A percentile compares a stretch with the other conserved stretches of the same genome.
Evolutionary conservation across 441 rosid species (phyloP).

Genomic region (Croton laevigatus): DNA sequence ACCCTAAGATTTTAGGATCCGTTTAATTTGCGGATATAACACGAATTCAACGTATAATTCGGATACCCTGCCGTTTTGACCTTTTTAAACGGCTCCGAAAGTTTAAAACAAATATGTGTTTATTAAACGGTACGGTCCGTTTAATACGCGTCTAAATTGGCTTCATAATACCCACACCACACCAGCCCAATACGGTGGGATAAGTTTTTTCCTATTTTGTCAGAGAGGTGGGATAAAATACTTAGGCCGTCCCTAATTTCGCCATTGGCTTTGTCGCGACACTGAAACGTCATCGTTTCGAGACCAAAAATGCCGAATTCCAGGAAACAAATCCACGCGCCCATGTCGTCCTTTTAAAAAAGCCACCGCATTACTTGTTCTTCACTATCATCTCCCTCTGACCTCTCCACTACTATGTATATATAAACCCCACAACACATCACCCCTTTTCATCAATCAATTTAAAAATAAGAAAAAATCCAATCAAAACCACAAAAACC

Average conservation of each 20-base stretch:
- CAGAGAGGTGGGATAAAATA: neutral
- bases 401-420: neutral
- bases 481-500: neutral
- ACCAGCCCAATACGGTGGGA: no score
- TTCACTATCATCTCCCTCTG: neutral
- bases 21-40: no score
- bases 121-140: no score
- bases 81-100: no score
- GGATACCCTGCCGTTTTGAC: no score
- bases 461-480: neutral
- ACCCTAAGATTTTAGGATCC: no score
- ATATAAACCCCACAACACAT: neutral
- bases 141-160: no score
- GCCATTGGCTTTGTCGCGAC: neutral
- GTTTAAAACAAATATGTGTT: no score
- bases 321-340: conserved; percentile 10
- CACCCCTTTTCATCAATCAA: neutral
- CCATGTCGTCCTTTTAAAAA: conserved; percentile 7
- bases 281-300: neutral
- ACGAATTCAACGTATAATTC: no score
- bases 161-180: no score
- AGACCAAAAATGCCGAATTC: neutral
- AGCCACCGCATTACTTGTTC: conserved; percentile 1
- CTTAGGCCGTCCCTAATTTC: neutral
- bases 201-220: no score